Percentiles rank a stretch among this genome's conserved stretches.
phyloP scores from a whole-genome alignment of 2,329 filamentous ascomycete genomes.

The Metarhizium humberi region DNA sequence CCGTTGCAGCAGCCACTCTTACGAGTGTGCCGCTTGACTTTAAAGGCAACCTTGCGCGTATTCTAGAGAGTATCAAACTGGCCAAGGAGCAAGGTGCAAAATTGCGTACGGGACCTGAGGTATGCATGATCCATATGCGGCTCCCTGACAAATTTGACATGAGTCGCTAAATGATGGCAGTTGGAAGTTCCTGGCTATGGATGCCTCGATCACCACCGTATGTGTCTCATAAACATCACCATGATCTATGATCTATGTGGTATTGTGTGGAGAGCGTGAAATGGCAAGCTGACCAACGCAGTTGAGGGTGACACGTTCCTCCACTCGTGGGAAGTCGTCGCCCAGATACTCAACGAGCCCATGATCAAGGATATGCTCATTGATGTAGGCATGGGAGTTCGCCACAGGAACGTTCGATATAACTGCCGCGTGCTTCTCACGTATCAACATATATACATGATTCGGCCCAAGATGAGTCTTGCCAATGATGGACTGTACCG shows the following conservation, averaged over 20 bases:
- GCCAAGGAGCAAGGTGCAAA: conserved; percentile 51
- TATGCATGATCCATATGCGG: background rate
- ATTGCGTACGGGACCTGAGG: conserved; percentile 46
- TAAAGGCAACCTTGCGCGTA: conserved; percentile 51
- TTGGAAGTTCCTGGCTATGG: conserved; percentile 13
- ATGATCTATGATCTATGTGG: too few relatives aligned
- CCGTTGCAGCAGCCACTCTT: conserved; percentile 25
- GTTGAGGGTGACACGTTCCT: conserved; percentile 20
- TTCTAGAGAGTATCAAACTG: conserved; percentile 49
- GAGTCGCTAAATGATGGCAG: background rate
- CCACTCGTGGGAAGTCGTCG: conserved; percentile 20
- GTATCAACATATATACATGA: conserved; percentile 59
- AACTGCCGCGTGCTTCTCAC: conserved; percentile 14
- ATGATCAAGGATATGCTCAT: conserved; percentile 17
- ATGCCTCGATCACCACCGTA: conserved; percentile 18
- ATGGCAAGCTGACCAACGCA: background rate
- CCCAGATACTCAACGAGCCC: conserved; percentile 17
- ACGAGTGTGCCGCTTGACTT: conserved; percentile 44
- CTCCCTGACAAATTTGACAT: background rate
- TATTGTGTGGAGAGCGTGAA: too few relatives aligned
- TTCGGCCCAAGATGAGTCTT: conserved; percentile 29
- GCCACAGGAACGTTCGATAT: conserved; percentile 23
- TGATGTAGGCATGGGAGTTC: conserved; percentile 29
- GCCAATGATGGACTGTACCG: conserved; percentile 27
- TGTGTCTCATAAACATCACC: background rate